Percentiles rank a stretch among this genome's conserved stretches.
phyloP scores from a whole-genome alignment of 106 monocot genomes.

The Vanilla planifolia region DNA sequence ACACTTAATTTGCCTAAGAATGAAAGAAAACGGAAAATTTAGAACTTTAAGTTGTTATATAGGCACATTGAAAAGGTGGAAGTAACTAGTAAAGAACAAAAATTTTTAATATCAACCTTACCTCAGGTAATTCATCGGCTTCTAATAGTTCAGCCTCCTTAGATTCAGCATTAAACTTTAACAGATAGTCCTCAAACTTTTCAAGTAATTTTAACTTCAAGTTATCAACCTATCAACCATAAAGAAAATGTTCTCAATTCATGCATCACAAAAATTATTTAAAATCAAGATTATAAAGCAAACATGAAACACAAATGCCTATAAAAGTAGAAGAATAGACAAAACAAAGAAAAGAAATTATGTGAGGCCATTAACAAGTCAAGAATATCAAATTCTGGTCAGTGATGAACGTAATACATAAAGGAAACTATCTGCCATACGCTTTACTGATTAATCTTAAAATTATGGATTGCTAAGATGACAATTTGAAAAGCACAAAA shows the following conservation, averaged over 20 bases:
- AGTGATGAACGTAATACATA: too few species aligned
- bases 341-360: background rate
- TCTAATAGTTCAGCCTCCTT: conserved; percentile 15
- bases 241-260: background rate
- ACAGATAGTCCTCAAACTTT: conserved; percentile 64
- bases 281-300: conserved; percentile 2
- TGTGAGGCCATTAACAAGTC: background rate
- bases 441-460: too few species aligned
- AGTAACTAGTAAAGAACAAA: background rate
- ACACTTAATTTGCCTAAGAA: background rate
- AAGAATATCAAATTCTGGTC: background rate
- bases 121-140: conserved; percentile 3
- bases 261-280: background rate
- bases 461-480: too few species aligned
- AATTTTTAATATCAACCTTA: conserved; percentile 9
- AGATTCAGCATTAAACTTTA: conserved; percentile 42
- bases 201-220: conserved; percentile 60
- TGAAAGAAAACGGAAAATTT: background rate
- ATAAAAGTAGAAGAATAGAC: background rate
- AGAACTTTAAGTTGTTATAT: background rate
- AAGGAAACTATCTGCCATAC: too few species aligned
- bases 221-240: conserved; percentile 45
- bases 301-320: background rate
- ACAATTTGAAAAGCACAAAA: too few species aligned
- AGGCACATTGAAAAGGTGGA: background rate